Evolutionary conservation across 2,329 filamentous ascomycete species (phyloP).

Genomic region (Ploettnerulaceae sp.): DNA sequence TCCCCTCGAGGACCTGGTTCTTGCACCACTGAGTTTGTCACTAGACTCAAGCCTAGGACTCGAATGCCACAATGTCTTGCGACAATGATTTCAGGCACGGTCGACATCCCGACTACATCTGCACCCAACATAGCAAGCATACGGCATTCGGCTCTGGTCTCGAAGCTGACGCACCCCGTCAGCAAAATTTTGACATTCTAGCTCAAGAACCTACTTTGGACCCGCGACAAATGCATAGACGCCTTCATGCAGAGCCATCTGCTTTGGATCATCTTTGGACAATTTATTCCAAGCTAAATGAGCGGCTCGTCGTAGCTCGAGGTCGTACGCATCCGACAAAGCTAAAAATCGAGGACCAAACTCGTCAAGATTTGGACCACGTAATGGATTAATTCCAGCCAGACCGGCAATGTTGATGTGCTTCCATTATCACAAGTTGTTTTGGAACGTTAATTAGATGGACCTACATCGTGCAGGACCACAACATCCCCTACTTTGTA

Average conservation of each 20-base stretch:
- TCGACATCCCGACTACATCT: constrained; percentile 66
- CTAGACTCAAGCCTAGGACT: constrained; percentile 54
- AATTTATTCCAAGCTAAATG: constrained; percentile 17
- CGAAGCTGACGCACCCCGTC: constrained; percentile 40
- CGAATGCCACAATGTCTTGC: constrained; percentile 59
- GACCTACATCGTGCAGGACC: not conserved
- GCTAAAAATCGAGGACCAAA: constrained; percentile 8
- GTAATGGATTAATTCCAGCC: constrained; percentile 17
- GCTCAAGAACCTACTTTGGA: constrained; percentile 15
- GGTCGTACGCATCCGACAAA: constrained; percentile 23
- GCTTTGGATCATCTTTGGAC: constrained; percentile 6
- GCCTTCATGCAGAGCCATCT: constrained; percentile 17
- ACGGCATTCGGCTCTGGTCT: constrained; percentile 60
- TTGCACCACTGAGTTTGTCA: not conserved
- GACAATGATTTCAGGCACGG: constrained; percentile 63
- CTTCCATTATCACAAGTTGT: constrained; percentile 4
- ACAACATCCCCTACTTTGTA: constrained; percentile 43
- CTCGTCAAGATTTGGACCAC: constrained; percentile 15
- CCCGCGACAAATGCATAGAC: constrained; percentile 21
- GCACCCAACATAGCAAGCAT: constrained; percentile 56
- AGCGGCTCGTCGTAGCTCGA: constrained; percentile 17
- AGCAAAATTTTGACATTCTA: constrained; percentile 1
- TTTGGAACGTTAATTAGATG: not conserved
- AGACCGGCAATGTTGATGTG: constrained; percentile 20
- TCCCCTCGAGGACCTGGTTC: not conserved